phyloP scores from a whole-genome alignment of 1,284 basidiomycete genomes.

The Tylopilus sp. region DNA sequence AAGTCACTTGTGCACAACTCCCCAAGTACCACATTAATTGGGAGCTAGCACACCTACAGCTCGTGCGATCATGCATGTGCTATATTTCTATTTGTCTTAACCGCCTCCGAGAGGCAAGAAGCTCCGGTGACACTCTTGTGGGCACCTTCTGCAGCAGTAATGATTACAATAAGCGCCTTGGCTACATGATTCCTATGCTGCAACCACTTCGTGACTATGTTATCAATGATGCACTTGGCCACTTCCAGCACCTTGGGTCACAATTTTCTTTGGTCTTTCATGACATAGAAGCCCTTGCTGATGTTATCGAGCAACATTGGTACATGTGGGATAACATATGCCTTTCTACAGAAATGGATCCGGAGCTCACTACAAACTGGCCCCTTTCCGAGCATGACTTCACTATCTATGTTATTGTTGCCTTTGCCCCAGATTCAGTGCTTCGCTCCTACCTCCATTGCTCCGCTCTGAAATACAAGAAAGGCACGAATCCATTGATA shows the following conservation, averaged over 20 bases:
- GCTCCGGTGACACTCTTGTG: no score
- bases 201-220: not conserved
- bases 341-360: no score
- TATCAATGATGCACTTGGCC: not conserved
- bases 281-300: not conserved
- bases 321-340: not conserved
- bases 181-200: not conserved
- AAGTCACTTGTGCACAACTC: not conserved
- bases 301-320: not conserved
- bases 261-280: not conserved
- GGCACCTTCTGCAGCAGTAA: no score
- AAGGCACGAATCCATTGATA: constrained; percentile 23
- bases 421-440: not conserved
- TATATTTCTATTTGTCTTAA: constrained; percentile 5
- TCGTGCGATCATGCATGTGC: constrained; percentile 12
- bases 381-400: constrained; percentile 17
- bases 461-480: not conserved
- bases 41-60: not conserved
- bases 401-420: constrained; percentile 15
- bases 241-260: not conserved
- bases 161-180: no score
- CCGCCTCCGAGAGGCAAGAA: not conserved
- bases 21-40: not conserved
- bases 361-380: not conserved
- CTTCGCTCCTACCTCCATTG: constrained; percentile 4